phyloP scores from a whole-genome alignment of 306 rosid species.

The Prunus mume region DNA sequence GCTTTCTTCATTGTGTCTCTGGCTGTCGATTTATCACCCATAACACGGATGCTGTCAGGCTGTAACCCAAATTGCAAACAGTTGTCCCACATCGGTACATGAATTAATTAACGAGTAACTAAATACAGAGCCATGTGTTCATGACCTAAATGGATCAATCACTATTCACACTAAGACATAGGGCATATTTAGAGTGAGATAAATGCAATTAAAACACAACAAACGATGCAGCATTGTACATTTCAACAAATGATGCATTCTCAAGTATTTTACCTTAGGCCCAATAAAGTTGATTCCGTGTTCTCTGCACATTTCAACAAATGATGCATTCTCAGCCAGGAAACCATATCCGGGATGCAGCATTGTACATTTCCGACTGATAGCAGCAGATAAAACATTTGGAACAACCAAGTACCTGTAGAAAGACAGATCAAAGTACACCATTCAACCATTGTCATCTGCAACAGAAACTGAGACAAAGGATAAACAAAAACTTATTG shows the following conservation, averaged over 20 bases:
- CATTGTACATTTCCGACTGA: conserved; percentile 76
- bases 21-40: conserved; percentile 98
- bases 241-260: too few relatives aligned
- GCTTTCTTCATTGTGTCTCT: conserved; percentile 91
- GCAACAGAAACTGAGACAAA: background rate
- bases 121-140: background rate
- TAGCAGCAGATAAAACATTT: conserved; percentile 86
- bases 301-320: conserved; percentile 92
- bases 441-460: conserved; percentile 6
- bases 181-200: too few relatives aligned
- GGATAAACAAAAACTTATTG: background rate
- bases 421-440: conserved; percentile 15
- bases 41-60: conserved; percentile 91
- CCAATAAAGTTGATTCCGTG: conserved; percentile 97
- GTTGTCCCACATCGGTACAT: background rate
- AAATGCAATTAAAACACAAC: background rate
- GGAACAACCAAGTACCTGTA: conserved; percentile 77
- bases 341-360: conserved; percentile 99
- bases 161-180: background rate
- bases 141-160: background rate
- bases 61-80: conserved; percentile 23
- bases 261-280: conserved; percentile 69
- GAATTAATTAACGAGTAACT: background rate
- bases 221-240: too few relatives aligned
- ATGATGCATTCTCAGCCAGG: conserved; percentile 91